These are phyloP conservation scores for Dimargaris xerosporica DNA, from an alignment of 192 early-diverging fungal species.

Conservation along the genomic window DNA sequence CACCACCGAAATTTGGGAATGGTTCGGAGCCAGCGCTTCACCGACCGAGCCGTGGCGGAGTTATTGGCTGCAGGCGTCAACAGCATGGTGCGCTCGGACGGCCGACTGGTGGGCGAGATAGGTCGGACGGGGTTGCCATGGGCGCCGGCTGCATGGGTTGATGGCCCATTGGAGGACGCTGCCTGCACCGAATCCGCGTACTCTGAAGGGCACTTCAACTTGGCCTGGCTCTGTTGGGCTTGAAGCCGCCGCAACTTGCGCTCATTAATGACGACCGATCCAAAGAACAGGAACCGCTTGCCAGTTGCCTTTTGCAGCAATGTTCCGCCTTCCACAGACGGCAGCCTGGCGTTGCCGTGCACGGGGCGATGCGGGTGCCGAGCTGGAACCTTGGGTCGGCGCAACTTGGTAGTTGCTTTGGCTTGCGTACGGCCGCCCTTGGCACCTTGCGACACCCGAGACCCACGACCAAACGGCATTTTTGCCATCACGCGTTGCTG, in stretches of 20 bases:
- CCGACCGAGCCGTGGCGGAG: not conserved
- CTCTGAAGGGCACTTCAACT: slow-evolving; percentile 11
- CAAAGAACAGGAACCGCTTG: not conserved
- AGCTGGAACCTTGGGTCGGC: not conserved
- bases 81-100: slow-evolving; percentile 13
- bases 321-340: slow-evolving; percentile 7
- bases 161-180: no score
- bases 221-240: no score
- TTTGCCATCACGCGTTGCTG: no score
- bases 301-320: slow-evolving; percentile 10
- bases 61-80: not conserved
- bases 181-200: slow-evolving; percentile 12
- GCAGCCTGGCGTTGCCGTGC: slow-evolving; percentile 11
- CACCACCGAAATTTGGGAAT: no score
- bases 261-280: slow-evolving; percentile 1
- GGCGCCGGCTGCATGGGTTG: no score
- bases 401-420: not conserved
- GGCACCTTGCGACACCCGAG: not conserved
- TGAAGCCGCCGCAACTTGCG: slow-evolving; percentile 12
- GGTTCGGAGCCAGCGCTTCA: no score
- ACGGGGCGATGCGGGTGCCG: not conserved
- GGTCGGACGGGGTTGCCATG: no score
- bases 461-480: no score
- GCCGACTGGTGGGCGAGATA: slow-evolving; percentile 14
- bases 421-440: not conserved